These are phyloP conservation scores for Silene uniflora DNA, from an alignment of 148 eudicot species.

Conservation along the genomic window DNA sequence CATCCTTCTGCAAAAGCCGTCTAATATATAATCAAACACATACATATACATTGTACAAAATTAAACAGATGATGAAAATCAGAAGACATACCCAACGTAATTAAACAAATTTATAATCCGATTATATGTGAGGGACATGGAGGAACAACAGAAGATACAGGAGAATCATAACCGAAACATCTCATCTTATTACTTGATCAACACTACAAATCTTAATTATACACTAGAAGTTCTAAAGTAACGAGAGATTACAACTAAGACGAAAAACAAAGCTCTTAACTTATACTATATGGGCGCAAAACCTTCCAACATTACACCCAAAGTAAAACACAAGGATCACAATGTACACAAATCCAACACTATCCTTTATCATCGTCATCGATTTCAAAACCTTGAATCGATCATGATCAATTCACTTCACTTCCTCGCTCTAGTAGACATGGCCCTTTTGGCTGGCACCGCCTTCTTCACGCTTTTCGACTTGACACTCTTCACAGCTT, in stretches of 20 bases:
- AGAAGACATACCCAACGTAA: background rate
- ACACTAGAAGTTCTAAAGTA: conserved; percentile 17
- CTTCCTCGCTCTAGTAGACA: conserved; percentile 34
- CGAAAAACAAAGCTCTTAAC: no score
- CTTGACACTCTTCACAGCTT: conserved; percentile 30
- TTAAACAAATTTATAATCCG: no score
- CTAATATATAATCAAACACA: background rate
- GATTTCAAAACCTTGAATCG: background rate
- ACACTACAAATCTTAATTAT: conserved; percentile 6
- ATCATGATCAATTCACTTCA: conserved; percentile 6
- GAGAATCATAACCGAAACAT: conserved; percentile 1
- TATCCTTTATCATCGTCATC: background rate
- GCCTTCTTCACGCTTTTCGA: conserved; percentile 30
- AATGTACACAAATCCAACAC: background rate
- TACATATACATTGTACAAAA: background rate
- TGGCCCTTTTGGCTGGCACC: conserved; percentile 21
- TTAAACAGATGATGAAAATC: background rate
- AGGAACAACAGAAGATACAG: background rate
- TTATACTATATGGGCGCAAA: conserved; percentile 4
- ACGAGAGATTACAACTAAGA: conserved; percentile 6
- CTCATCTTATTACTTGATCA: conserved; percentile 17
- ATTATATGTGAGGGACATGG: background rate
- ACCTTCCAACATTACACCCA: conserved; percentile 8
- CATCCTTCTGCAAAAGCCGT: background rate
- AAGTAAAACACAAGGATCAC: background rate